Base-by-base conservation (phyloP, 768 basidiomycete species). In the Kwoniella dendrophila region DNA sequence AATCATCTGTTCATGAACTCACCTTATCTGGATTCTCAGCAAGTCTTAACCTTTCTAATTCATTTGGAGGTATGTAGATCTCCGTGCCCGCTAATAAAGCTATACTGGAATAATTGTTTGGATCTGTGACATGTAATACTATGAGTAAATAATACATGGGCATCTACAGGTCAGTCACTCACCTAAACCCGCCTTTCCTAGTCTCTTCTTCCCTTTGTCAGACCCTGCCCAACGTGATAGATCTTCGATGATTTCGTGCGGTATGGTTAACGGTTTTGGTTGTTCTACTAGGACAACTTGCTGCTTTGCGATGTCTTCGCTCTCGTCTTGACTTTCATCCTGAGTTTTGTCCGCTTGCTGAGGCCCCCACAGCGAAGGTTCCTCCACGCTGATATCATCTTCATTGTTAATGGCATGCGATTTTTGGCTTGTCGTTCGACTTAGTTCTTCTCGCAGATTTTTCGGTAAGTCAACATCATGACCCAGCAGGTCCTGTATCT, bases 61-160 rank as follows among this genome's bases (percentile, higher is more conserved):
- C 61, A 8, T 51, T 18, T 20, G 71, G 62, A 11, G 74, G 66
- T 26, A 71, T 54, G 43, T 71, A 68, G 24, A 75, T 62, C 44
- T 66, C 52, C 8, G 74, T 75, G 4, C 74, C 74, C 14, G 71
- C 65, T 22, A 75, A 44, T 14, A 75, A 43, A 12, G 69, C 43
- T 16, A 75, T 67, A 4, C 61, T 27, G 33, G 43, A 41, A 55
- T 71, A 75, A 12, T 55, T 43, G 6, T n/a, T 11, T 5, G 64
- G 64, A 62, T 75, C 73, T 75, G n/a, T n/a, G n/a, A n/a, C n/a
- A n/a, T n/a, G n/a, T 11, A n/a, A 43, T 14, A 20, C n/a, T 6
- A n/a, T 14, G 7, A 11, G 7, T 43, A n/a, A n/a, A n/a, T n/a
- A n/a, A n/a, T 6, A 0, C 1, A 30, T 49, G 47, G 1, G 47